These are phyloP conservation scores for Fusarium citri DNA, from an alignment of 2,329 filamentous ascomycete genomes.

Conservation along the genomic window DNA sequence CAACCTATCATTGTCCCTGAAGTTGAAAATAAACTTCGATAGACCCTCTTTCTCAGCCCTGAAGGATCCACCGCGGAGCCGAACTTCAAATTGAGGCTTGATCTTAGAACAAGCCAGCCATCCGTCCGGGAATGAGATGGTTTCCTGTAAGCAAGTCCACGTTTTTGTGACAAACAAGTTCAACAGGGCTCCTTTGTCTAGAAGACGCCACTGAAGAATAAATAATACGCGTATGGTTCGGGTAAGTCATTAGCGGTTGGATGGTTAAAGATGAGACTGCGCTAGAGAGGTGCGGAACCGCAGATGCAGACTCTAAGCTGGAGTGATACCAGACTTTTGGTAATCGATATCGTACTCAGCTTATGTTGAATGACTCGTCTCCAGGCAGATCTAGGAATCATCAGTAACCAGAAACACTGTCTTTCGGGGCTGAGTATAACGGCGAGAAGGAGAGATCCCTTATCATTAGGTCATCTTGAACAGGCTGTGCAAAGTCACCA, in stretches of 20 bases:
- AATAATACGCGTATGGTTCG: neutral
- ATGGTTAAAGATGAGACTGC: neutral
- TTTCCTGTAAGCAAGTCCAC: constrained; percentile 4
- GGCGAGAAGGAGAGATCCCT: accelerated
- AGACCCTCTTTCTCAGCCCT: constrained; percentile 20
- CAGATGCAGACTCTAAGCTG: constrained; percentile 19
- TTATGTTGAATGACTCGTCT: neutral
- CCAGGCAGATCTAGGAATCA: accelerated
- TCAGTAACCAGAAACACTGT: neutral
- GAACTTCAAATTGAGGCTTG: constrained; percentile 10
- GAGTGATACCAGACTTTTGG: neutral
- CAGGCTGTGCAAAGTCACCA: neutral
- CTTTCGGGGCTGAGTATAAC: neutral
- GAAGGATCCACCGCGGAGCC: constrained; percentile 34
- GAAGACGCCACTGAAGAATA: neutral
- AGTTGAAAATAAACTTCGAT: constrained; percentile 1
- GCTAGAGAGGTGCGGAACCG: constrained; percentile 26
- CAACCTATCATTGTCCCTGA: neutral
- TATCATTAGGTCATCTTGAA: neutral
- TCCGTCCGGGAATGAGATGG: constrained; percentile 9
- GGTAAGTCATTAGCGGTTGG: neutral
- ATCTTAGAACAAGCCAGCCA: neutral
- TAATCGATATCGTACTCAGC: neutral
- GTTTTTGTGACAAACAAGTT: neutral
- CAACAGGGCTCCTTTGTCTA: neutral